Conservation (phyloP, 1,284 basidiomycete genomes). For the Ganoderma leucocontextum region DNA sequence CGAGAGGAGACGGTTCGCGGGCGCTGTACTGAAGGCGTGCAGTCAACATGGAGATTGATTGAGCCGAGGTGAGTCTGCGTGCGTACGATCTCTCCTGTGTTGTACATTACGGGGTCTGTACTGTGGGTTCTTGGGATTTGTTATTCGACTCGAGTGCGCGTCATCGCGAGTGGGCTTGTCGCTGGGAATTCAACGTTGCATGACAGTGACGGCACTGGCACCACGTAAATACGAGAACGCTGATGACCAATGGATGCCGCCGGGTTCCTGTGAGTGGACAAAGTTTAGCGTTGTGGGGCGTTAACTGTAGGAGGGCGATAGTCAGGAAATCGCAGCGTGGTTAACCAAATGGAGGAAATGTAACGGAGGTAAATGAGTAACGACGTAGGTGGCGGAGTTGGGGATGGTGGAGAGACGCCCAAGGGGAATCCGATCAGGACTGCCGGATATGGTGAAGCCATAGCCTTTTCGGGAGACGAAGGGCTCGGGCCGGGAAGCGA, state of each 20-base stretch:
- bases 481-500: not conserved
- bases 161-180: not conserved
- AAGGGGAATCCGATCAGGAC: not conserved
- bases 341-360: not conserved
- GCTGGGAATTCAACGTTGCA: not conserved
- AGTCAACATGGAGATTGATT: not conserved
- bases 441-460: not conserved
- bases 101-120: slow-evolving; percentile 5
- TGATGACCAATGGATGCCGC: slow-evolving; percentile 1
- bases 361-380: slow-evolving; percentile 1
- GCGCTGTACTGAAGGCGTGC: slow-evolving; percentile 47
- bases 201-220: not conserved
- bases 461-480: not conserved
- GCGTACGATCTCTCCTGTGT: slow-evolving; percentile 3
- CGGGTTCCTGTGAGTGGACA: not conserved
- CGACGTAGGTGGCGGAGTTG: slow-evolving; percentile 14
- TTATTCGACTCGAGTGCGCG: not conserved
- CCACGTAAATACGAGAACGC: not conserved
- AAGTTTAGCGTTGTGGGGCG: not conserved
- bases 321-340: not conserved
- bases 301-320: not conserved
- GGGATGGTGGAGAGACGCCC: not conserved
- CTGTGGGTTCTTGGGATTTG: not conserved
- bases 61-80: slow-evolving; percentile 5
- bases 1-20: slow-evolving; percentile 66